These are phyloP conservation scores for Xylaria grammica DNA, from an alignment of 495 filamentous ascomycete genomes.

Conservation along the genomic window DNA sequence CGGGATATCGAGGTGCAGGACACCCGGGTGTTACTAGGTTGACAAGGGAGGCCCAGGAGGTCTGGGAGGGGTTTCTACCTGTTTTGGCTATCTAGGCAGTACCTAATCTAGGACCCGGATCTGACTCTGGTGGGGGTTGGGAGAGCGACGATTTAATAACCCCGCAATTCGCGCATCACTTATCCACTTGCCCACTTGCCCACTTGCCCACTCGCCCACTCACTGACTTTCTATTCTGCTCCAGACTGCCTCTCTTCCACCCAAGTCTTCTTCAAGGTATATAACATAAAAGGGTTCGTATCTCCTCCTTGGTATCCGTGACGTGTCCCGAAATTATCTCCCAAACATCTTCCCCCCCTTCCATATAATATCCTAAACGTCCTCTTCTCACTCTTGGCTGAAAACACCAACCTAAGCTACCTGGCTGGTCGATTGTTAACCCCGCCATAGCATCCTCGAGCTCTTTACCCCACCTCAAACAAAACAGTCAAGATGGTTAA, in stretches of 20 bases:
- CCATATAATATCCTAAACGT: background rate
- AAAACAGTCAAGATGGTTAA: conserved; percentile 75
- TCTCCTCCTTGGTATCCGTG: conserved; percentile 27
- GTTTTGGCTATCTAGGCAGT: too few species aligned
- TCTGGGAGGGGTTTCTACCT: too few species aligned
- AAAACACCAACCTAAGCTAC: conserved; percentile 21
- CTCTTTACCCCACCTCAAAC: conserved; percentile 32
- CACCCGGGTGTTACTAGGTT: too few species aligned
- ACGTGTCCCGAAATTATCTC: too few species aligned
- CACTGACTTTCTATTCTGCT: too few species aligned
- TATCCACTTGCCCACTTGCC: too few species aligned
- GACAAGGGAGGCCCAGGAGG: too few species aligned
- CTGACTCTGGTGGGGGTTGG: conserved; percentile 9
- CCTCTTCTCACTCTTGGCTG: too few species aligned
- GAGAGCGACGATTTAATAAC: conserved; percentile 12
- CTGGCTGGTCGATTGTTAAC: conserved; percentile 30
- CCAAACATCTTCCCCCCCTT: background rate
- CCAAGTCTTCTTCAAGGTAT: too few species aligned
- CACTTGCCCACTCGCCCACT: too few species aligned
- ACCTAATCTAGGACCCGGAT: background rate
- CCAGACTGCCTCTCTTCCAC: too few species aligned
- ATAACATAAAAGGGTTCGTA: conserved; percentile 30
- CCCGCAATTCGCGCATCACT: conserved; percentile 7
- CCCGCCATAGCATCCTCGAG: conserved; percentile 24
- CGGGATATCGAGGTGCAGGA: too few species aligned